These are phyloP conservation scores for Cladosporium sp. DNA, from an alignment of 2,329 filamentous ascomycete species.

Conservation along the genomic window DNA sequence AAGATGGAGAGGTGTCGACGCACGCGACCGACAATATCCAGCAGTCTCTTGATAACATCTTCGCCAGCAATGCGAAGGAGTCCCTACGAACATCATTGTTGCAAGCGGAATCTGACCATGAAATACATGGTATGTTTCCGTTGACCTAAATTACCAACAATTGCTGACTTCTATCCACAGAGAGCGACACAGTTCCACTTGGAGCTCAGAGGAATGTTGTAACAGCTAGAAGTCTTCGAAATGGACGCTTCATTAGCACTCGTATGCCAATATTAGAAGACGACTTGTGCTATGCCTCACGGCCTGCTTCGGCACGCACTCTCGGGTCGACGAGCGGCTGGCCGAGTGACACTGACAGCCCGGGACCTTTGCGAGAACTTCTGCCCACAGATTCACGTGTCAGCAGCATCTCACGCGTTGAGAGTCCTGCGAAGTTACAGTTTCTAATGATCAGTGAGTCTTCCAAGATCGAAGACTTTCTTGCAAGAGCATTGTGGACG, in stretches of 20 bases:
- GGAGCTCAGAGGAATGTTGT: not conserved
- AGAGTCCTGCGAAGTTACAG: not conserved
- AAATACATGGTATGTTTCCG: not conserved
- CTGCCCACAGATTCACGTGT: not conserved
- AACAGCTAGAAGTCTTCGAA: not conserved
- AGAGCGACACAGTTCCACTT: not conserved
- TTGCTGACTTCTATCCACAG: not conserved
- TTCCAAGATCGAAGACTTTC: slow-evolving; percentile 54
- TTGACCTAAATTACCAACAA: not conserved
- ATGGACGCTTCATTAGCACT: not conserved
- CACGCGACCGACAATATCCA: slow-evolving; percentile 9
- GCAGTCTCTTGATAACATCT: slow-evolving; percentile 2
- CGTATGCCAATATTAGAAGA: not conserved
- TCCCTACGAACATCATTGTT: slow-evolving; percentile 4
- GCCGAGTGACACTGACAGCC: not conserved
- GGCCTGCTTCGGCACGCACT: not conserved
- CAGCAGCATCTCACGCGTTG: not conserved
- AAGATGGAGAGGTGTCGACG: slow-evolving; percentile 22
- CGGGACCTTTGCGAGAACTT: not conserved
- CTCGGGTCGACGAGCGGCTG: not conserved
- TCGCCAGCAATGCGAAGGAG: slow-evolving; percentile 9
- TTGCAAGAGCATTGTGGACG: slow-evolving; percentile 63
- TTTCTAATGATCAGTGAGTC: slow-evolving; percentile 21
- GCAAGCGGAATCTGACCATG: not conserved
- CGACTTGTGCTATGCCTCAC: not conserved